A percentile compares a stretch with the other conserved stretches of the same genome.
Evolutionary conservation across 345 rosid genomes (phyloP).

Genomic region (Lepidium didymum): DNA sequence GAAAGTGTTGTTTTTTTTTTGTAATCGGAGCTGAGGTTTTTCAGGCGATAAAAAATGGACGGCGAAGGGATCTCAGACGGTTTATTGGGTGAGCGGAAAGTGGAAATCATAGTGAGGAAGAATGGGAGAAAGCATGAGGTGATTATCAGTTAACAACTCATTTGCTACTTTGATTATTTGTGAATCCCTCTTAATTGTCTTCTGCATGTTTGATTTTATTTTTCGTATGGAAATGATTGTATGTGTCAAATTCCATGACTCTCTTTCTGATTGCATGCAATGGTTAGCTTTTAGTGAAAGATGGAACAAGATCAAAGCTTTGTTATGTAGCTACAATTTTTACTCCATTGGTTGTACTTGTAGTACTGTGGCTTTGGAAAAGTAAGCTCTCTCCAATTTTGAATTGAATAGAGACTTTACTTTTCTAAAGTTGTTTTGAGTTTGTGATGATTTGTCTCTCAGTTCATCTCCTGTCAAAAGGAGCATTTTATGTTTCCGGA

Average conservation of each 20-base stretch:
- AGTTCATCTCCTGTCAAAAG: not conserved
- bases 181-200: not conserved
- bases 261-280: slow-evolving; percentile 10
- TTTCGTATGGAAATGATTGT: not conserved
- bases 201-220: slow-evolving; percentile 15
- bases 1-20: not conserved
- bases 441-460: not conserved
- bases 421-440: not conserved
- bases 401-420: not conserved
- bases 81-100: slow-evolving; percentile 56
- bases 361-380: not conserved
- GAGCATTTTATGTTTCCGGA: not conserved
- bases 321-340: not conserved
- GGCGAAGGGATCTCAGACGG: slow-evolving; percentile 31
- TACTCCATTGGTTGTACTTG: not conserved
- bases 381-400: not conserved
- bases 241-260: not conserved
- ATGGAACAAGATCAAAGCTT: not conserved
- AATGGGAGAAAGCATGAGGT: slow-evolving; percentile 79
- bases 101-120: slow-evolving; percentile 44
- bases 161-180: not conserved
- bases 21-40: not conserved
- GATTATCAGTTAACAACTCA: not conserved
- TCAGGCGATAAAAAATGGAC: slow-evolving; percentile 11
- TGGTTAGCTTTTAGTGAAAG: slow-evolving; percentile 2